Base-by-base conservation (phyloP, 148 eudicot genomes). In the Amaranthus hypochondriacus region DNA sequence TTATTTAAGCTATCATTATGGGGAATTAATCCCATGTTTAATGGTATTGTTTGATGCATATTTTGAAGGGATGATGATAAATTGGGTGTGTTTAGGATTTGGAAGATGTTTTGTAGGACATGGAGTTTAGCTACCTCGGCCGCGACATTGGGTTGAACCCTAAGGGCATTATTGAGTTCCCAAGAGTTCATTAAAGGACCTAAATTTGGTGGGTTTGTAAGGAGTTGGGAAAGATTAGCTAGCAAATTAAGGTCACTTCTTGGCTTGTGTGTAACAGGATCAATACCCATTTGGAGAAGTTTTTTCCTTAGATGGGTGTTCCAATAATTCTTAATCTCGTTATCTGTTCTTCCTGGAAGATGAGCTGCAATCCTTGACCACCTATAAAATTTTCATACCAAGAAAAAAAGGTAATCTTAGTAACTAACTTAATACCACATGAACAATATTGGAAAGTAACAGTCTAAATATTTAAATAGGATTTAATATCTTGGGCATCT, bases 261-360 rank as follows among this genome's bases (percentile, higher is more conserved):
- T 62, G 86, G 89, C 73, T 76, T 82, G 73, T 85, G 89, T 51
- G 87, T 87, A 50, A 80, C 79, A 9, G 90, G 87, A 81, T 87
- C 90, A 53, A 89, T 82, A 14, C 89, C 89, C 83, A 66, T 79
- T 49, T 77, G 82, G 15, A 84, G 67, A 28, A 85, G 85, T 78
- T 85, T 89, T 70, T 77, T 89, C 55, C 90, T 79, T 5, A 89
- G 11, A 56, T 82, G 93, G 4, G 90, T 89, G 73, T 87, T 89
- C 93, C 93, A 89, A 5, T 82, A 79, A 61, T 89, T 89, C 75
- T 89, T 87, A n/a, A 87, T 89, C 67, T 89, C 93, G 7, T 89
- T 89, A 39, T 89, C 93, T 2, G 93, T 89, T 39, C 93, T 78
- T 13, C 90, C 89, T 7, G 86, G 87, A 50, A 87, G 87, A 73